These are phyloP conservation scores for Pulveroboletus ravenelii DNA, from an alignment of 768 basidiomycete genomes.

Conservation along the genomic window DNA sequence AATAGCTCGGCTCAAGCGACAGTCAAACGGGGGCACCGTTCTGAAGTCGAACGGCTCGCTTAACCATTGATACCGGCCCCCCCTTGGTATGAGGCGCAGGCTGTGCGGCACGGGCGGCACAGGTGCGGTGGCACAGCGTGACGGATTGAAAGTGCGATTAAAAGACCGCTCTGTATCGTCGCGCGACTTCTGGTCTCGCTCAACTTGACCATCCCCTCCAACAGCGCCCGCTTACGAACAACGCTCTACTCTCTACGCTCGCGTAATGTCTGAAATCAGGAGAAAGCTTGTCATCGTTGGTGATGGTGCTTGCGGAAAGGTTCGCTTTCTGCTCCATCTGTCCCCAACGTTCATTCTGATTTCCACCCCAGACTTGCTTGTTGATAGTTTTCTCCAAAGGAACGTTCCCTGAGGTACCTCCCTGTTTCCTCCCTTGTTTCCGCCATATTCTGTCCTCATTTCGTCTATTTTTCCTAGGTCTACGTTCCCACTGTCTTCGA, in stretches of 20 bases:
- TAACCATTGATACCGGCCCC: no score
- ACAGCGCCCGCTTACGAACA: slow-evolving; percentile 33
- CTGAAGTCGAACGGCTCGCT: no score
- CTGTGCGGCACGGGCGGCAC: slow-evolving; percentile 26
- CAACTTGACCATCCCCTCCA: slow-evolving; percentile 32
- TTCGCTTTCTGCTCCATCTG: slow-evolving; percentile 24
- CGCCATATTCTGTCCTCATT: background rate
- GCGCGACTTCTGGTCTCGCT: slow-evolving; percentile 37
- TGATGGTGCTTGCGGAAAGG: slow-evolving; percentile 97
- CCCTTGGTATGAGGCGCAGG: background rate
- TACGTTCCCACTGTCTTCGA: slow-evolving; percentile 99
- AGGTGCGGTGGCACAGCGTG: slow-evolving; percentile 30
- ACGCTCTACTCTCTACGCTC: slow-evolving; percentile 33
- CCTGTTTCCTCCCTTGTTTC: background rate
- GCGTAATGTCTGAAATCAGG: slow-evolving; percentile 90
- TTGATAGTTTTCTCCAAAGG: slow-evolving; percentile 97
- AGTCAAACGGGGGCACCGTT: no score
- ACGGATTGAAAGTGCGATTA: slow-evolving; percentile 31
- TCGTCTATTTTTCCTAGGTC: slow-evolving; percentile 50
- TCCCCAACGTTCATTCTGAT: slow-evolving; percentile 16
- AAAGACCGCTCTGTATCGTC: slow-evolving; percentile 34
- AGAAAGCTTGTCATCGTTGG: slow-evolving; percentile 99
- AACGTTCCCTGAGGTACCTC: slow-evolving; percentile 84
- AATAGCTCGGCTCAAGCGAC: no score
- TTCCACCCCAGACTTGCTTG: slow-evolving; percentile 66